Evolutionary conservation across 768 basidiomycete genomes (phyloP), one percentile per base, ranked within the genome.

Genomic region (Chalciporus pseudorubinellus): DNA sequence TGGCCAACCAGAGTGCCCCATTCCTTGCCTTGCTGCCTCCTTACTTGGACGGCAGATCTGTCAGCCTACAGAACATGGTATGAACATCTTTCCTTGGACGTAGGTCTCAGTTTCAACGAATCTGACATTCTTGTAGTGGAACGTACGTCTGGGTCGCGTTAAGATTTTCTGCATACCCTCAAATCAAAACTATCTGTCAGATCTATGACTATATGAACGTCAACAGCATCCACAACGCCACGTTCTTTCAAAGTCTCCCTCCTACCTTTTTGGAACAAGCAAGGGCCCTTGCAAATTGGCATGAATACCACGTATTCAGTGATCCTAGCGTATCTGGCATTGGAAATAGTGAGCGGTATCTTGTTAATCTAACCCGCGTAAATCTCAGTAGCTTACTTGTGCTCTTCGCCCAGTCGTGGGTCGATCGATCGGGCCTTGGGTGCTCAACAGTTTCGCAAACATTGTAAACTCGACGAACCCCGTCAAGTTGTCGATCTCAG

Each of bases 151-250:
- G 18, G 28, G 18, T 26, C 38, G 41, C 22, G 11, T 33, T 24
- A 7, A 36, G 14, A 16, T 16, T 2, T n/a, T 36, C 16, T n/a
- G n/a, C 34, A 4, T 36, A 36, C n/a, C n/a, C 34, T 14, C 21
- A 24, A 29, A 34, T 36, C 39, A 39, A 24, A 28, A 3, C 40
- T 12, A 38, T 47, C 13, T 6, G 20, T 40, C 51, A 86, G 84
- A 77, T 87, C 45, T 88, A 70, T 61, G 84, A 88, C 58, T 89
- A 78, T 56, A 82, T 89, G 76, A 88, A 87, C 61, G 85, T 89
- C 45, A 76, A 86, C 58, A 75, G 59, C 40, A 84, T 86, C 44
- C 85, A 91, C 66, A 83, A 88, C 51, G 71, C 71, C 24, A 74
- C 72, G 0, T 90, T 87, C 54, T 60, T 70, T 8, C 47, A 69